Percentiles rank a stretch among this genome's conserved stretches.
Evolutionary conservation across 1,284 basidiomycete species (phyloP).

Genomic region (Apiotrichum sp.): DNA sequence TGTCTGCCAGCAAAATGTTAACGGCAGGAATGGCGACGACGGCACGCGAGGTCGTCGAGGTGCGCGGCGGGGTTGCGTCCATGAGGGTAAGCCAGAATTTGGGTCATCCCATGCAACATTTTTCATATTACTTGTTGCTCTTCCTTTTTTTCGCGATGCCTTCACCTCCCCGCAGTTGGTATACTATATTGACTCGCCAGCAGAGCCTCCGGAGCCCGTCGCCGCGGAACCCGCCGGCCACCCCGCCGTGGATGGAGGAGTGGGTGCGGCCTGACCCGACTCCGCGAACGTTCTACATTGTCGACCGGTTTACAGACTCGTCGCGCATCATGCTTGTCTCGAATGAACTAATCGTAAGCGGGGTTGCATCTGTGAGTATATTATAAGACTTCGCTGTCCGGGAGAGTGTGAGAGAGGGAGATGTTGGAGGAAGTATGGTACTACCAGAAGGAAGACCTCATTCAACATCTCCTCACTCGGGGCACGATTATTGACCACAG

Average conservation of each 20-base stretch:
- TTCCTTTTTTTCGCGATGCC: too few relatives aligned
- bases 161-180: too few relatives aligned
- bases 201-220: not conserved
- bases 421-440: too few relatives aligned
- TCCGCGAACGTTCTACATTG: constrained; percentile 33
- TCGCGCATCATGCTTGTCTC: constrained; percentile 32
- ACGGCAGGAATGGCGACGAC: constrained; percentile 25
- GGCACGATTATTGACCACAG: constrained; percentile 10
- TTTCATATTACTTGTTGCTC: too few relatives aligned
- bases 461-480: constrained; percentile 1
- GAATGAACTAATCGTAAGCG: constrained; percentile 34
- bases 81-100: not conserved
- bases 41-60: constrained; percentile 36
- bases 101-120: too few relatives aligned
- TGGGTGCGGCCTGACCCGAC: constrained; percentile 12
- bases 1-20: not conserved
- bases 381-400: too few relatives aligned
- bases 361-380: constrained; percentile 8
- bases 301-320: constrained; percentile 39
- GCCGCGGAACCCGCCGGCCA: not conserved
- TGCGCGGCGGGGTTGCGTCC: constrained; percentile 5
- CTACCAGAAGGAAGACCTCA: constrained; percentile 3
- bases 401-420: too few relatives aligned
- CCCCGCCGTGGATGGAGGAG: not conserved
- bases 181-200: not conserved